Conservation (phyloP, 176 grass and related monocot genomes). For the Pontederia paniculata region DNA sequence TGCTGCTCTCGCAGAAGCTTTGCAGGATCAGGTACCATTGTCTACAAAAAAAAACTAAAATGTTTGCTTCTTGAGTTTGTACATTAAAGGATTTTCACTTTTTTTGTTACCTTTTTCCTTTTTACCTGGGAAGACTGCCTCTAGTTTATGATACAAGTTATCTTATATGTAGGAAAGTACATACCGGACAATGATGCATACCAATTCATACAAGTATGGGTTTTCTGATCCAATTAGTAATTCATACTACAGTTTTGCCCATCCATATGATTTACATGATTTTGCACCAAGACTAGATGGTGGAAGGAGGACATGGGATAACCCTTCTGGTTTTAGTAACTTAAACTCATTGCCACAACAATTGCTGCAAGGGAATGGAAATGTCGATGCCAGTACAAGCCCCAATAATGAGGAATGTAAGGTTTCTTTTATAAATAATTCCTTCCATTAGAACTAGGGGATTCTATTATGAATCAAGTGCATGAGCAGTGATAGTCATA, state of each 20-base stretch:
- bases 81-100: no score
- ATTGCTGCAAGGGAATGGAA: slow-evolving; percentile 29
- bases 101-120: no score
- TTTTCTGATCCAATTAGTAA: slow-evolving; percentile 56
- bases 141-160: no score
- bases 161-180: slow-evolving; percentile 43
- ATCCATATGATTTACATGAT: slow-evolving; percentile 61
- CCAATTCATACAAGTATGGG: slow-evolving; percentile 83
- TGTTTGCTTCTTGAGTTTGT: no score
- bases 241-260: slow-evolving; percentile 52
- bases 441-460: slow-evolving; percentile 4
- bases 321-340: slow-evolving; percentile 40
- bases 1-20: slow-evolving; percentile 59
- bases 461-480: slow-evolving; percentile 8
- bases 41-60: no score
- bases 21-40: slow-evolving; percentile 93
- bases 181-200: slow-evolving; percentile 87
- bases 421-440: slow-evolving; percentile 12
- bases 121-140: no score
- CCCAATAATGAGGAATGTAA: slow-evolving; percentile 65
- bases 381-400: slow-evolving; percentile 29
- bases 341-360: slow-evolving; percentile 22
- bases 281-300: slow-evolving; percentile 58
- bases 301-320: slow-evolving; percentile 68
- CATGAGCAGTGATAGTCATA: slow-evolving; percentile 3